Evolutionary conservation across 805 yeast genomes (phyloP).

Genomic region (Schizosaccharomyces japonicus): DNA sequence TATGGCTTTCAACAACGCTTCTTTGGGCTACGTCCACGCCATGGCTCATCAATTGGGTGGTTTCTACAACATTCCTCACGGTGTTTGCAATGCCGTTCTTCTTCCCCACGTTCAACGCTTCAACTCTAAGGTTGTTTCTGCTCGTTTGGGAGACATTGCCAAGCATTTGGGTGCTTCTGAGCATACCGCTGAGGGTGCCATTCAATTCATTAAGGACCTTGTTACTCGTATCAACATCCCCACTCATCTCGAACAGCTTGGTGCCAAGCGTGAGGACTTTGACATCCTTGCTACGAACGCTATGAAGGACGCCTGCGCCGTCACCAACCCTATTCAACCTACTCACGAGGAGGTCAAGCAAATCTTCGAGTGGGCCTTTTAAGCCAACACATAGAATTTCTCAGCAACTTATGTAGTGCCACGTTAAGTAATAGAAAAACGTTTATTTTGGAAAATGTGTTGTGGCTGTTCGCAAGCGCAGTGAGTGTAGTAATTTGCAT

Average conservation of each 20-base stretch:
- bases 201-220: neutral
- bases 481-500: too few relatives aligned
- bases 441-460: too few relatives aligned
- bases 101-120: neutral
- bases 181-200: neutral
- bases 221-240: neutral
- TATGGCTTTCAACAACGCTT: conserved; percentile 3
- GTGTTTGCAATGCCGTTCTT: neutral
- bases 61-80: neutral
- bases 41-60: conserved; percentile 3
- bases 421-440: too few relatives aligned
- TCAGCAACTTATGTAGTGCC: too few relatives aligned
- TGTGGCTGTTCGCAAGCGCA: too few relatives aligned
- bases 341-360: neutral
- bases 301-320: neutral
- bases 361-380: neutral
- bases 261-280: neutral
- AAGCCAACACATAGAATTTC: too few relatives aligned
- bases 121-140: neutral
- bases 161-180: neutral
- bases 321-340: conserved; percentile 1
- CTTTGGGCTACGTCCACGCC: conserved; percentile 1
- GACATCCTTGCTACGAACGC: neutral
- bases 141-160: conserved; percentile 1
- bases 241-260: neutral